Evolutionary conservation across 2,329 filamentous ascomycete species (phyloP), one percentile per base, ranked within the genome.

Genomic region (Epichloe brachyelytri): DNA sequence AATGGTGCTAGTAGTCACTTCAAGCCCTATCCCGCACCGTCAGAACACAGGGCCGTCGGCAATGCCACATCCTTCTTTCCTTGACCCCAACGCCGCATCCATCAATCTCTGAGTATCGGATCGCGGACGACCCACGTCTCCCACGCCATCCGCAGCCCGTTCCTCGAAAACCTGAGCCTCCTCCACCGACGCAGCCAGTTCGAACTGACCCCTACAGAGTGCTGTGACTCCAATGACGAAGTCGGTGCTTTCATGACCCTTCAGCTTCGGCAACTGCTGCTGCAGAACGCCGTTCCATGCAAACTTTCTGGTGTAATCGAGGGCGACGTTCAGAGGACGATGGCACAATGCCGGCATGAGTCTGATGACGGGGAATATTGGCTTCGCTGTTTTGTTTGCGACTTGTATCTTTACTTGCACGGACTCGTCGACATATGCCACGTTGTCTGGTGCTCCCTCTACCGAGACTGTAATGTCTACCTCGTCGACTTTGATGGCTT

Each of bases 231-330:
- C 86, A 4, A 94, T 67, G 1, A 75, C 73, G 20, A 86, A 72
- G 54, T 83, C 77, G 0, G 75, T 72, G n/a, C 68, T 77, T 43
- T 76, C 71, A 4, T 79, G 77, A 0, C 81, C 78, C 5, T 68
- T 66, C 1, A 95, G 63, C 6, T 78, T 62, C 0, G 85, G 81
- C 0, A 95, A 69, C 2, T 79, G 74, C 60, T 83, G 83, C 68
- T 96, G 90, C 52, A 95, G 68, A 33, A 86, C 82, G 1, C 90
- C 90, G 56, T 88, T 91, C 83, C 88, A 93, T 1, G 83, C 83
- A 50, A 95, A 77, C 56, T 88, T 87, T 61, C 87, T 83, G 41
- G 85, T 85, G 51, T 91, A 79, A 63, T 95, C 90, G 15, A 95
- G 77, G 2, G 87, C 85, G 14, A 86, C 74, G 54, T 80, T 82